Conservation (phyloP, 169 alveolate species). For the Cryptosporidium canis region DNA sequence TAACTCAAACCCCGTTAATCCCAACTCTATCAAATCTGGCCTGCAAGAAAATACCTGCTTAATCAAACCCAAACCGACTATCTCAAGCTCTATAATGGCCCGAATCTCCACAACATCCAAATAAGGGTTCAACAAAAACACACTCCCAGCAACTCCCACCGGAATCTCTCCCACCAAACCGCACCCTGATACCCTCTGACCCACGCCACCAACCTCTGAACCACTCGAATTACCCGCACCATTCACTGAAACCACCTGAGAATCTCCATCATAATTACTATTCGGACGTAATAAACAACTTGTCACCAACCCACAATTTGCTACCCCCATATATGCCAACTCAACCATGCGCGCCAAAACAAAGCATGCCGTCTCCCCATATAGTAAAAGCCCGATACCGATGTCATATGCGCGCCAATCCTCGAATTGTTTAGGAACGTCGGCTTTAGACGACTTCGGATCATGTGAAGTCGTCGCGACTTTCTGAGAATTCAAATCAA, state of each 20-base stretch:
- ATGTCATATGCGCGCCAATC: constrained; percentile 62
- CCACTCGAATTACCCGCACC: neutral
- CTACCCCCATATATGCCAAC: neutral
- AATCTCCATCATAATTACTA: neutral
- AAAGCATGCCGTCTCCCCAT: constrained; percentile 65
- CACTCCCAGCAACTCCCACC: neutral
- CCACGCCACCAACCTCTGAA: neutral
- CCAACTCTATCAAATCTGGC: constrained; percentile 35
- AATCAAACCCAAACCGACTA: neutral
- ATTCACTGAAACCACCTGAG: neutral
- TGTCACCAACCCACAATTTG: neutral
- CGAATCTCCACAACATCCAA: constrained; percentile 42
- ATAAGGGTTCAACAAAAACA: constrained; percentile 47
- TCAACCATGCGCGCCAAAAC: constrained; percentile 71
- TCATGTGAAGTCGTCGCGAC: neutral
- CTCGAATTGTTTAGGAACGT: neutral
- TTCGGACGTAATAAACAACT: neutral
- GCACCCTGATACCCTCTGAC: neutral
- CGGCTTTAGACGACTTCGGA: neutral
- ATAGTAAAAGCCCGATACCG: constrained; percentile 40
- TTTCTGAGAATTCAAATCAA: neutral
- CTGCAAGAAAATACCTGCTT: constrained; percentile 42
- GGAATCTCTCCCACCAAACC: neutral
- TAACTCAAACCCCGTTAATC: constrained; percentile 15
- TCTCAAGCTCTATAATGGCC: neutral